These are phyloP conservation scores for Aureobasidium leucospermi DNA, from an alignment of 2,329 filamentous ascomycete species.

Conservation along the genomic window DNA sequence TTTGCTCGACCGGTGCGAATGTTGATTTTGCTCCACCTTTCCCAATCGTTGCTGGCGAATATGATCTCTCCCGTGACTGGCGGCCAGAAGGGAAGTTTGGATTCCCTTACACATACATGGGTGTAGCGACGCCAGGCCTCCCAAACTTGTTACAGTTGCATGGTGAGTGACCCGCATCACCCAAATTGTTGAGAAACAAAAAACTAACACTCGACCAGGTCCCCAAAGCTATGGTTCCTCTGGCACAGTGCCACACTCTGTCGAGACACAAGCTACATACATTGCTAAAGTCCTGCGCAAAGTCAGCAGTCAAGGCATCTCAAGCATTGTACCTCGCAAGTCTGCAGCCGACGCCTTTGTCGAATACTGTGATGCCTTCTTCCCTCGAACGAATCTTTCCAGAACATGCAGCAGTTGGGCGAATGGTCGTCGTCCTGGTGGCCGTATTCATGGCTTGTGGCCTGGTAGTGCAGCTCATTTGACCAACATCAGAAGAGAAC, in stretches of 20 bases:
- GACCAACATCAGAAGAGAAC: constrained; percentile 50
- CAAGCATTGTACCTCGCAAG: constrained; percentile 49
- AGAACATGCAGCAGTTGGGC: constrained; percentile 66
- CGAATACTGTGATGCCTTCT: constrained; percentile 38
- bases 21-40: constrained; percentile 41
- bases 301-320: constrained; percentile 57
- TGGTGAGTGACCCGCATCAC: constrained; percentile 30
- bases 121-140: constrained; percentile 55
- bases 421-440: constrained; percentile 57
- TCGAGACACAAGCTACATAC: constrained; percentile 60
- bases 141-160: constrained; percentile 61
- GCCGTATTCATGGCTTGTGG: constrained; percentile 61
- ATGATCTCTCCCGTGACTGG: constrained; percentile 52
- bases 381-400: constrained; percentile 46
- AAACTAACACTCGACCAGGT: constrained; percentile 8
- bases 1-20: constrained; percentile 40
- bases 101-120: constrained; percentile 62
- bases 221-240: constrained; percentile 53
- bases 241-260: constrained; percentile 59
- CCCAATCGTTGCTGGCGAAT: constrained; percentile 48
- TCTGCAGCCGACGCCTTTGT: constrained; percentile 45
- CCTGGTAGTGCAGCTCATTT: constrained; percentile 60
- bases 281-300: constrained; percentile 63
- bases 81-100: constrained; percentile 47
- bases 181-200: neutral